A percentile compares a stretch with the other conserved stretches of the same genome.
phyloP scores from a whole-genome alignment of 495 filamentous ascomycete species.

The Aspergillus cavernicola region DNA sequence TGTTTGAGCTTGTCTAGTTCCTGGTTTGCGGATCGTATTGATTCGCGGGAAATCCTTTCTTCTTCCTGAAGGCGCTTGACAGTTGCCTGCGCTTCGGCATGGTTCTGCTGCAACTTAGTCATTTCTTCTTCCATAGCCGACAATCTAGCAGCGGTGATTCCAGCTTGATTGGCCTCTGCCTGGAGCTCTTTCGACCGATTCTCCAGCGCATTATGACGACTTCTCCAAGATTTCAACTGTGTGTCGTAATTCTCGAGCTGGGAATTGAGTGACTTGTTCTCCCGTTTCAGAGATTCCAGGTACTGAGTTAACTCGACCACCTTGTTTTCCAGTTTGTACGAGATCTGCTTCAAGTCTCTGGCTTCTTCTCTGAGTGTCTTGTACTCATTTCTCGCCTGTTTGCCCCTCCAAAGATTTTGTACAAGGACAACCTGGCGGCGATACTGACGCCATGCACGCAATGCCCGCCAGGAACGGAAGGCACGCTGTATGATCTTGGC shows the following conservation, averaged over 20 bases:
- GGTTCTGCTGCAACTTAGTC: conserved; percentile 80
- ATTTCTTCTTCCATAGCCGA: conserved; percentile 90
- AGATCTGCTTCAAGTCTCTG: conserved; percentile 96
- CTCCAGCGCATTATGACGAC: conserved; percentile 86
- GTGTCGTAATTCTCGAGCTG: conserved; percentile 96
- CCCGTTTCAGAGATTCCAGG: conserved; percentile 81
- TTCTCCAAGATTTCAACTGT: conserved; percentile 93
- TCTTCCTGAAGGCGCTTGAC: conserved; percentile 94
- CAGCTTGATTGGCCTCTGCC: conserved; percentile 93
- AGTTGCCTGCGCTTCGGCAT: conserved; percentile 79
- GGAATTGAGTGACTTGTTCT: conserved; percentile 82
- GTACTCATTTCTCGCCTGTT: conserved; percentile 73
- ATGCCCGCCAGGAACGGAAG: conserved; percentile 76
- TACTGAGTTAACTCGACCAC: conserved; percentile 96
- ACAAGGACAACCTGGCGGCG: conserved; percentile 83
- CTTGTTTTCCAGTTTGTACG: conserved; percentile 98
- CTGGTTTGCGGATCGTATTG: conserved; percentile 66
- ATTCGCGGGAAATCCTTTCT: conserved; percentile 75
- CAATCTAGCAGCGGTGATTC: conserved; percentile 85
- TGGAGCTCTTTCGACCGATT: conserved; percentile 88
- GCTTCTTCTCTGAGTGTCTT: conserved; percentile 91
- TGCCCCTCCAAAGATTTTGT: conserved; percentile 92
- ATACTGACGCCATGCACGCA: conserved; percentile 82
- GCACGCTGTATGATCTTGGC: conserved; percentile 84
- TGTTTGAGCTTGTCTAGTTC: conserved; percentile 74